phyloP scores from a whole-genome alignment of 306 rosid genomes.

The Abrus pulchellus region DNA sequence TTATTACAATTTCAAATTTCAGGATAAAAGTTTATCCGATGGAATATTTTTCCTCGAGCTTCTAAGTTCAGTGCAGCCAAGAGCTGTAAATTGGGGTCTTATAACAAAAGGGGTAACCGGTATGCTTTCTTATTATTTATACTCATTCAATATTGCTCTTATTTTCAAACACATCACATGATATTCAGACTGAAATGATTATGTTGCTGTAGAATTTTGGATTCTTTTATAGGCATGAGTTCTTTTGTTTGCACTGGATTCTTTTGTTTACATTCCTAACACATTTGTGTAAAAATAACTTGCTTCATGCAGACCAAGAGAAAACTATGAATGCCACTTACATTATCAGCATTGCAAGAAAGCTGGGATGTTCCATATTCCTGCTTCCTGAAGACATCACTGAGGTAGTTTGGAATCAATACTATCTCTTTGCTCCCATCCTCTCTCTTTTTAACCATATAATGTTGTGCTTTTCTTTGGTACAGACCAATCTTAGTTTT shows the following conservation, averaged over 20 bases:
- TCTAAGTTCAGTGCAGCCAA: conserved; percentile 88
- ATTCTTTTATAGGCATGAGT: background rate
- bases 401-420: conserved; percentile 66
- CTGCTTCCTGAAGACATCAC: conserved; percentile 97
- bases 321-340: conserved; percentile 95
- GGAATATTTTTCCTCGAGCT: conserved; percentile 96
- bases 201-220: background rate
- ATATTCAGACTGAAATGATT: background rate
- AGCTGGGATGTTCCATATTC: conserved; percentile 97
- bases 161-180: background rate
- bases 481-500: background rate
- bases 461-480: background rate
- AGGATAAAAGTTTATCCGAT: conserved; percentile 88
- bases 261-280: background rate
- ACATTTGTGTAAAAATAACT: conserved; percentile 15
- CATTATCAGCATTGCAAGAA: conserved; percentile 97
- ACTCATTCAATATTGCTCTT: background rate
- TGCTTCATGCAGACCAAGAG: conserved; percentile 74
- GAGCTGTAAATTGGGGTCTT: conserved; percentile 94
- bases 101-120: conserved; percentile 91
- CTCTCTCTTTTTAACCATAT: background rate
- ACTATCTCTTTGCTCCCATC: background rate
- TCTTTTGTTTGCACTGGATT: background rate
- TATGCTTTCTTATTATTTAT: conserved; percentile 45
- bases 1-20: conserved; percentile 48